Evolutionary conservation across 441 rosid species (phyloP), one percentile per base, ranked within the genome.

Genomic region (Pelargonium myrrhifolium): DNA sequence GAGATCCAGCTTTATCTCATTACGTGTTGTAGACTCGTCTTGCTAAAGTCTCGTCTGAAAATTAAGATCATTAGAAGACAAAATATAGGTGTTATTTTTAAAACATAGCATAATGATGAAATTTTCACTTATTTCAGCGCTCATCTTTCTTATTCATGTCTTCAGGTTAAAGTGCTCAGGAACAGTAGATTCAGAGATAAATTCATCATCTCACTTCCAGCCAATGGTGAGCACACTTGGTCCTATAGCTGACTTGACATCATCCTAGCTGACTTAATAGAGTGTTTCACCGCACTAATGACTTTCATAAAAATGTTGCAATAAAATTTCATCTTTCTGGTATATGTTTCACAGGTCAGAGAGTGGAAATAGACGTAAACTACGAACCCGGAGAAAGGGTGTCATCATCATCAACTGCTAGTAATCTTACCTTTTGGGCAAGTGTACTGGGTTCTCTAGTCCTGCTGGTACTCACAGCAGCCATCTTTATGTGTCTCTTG

Each of bases 141-240:
- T 42, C 42, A 12, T 17, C 43, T 22, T 22, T 60, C 11, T 37
- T 64, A n/a, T 69, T 49, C 14, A 24, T 65, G 51, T 76, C 65
- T 71, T 43, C 88, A 90, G 97, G 85, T 93, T 51, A 74, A 73
- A 69, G 89, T 75, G 64, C 71, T 79, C 55, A 70, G 71, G 69
- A 35, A 74, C 70, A 76, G 76, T 73, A 77, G 75, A 72, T 82
- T 93, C 74, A 77, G 81, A 64, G 97, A 90, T 70, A 81, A 66
- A 75, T 82, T 93, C 49, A 56, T 72, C 63, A 70, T 93, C 80
- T 76, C 82, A 56, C 98, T 90, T 65, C 97, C 89, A 55, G 77
- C 92, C 73, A 90, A 79, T 12, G 96, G 97, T 93, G 69, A 83
- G 88, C 70, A 28, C 40, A 17, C 28, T 47, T 47, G 24, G 40